Base-by-base conservation (phyloP, 1,284 basidiomycete species). In the Boletus sp. region DNA sequence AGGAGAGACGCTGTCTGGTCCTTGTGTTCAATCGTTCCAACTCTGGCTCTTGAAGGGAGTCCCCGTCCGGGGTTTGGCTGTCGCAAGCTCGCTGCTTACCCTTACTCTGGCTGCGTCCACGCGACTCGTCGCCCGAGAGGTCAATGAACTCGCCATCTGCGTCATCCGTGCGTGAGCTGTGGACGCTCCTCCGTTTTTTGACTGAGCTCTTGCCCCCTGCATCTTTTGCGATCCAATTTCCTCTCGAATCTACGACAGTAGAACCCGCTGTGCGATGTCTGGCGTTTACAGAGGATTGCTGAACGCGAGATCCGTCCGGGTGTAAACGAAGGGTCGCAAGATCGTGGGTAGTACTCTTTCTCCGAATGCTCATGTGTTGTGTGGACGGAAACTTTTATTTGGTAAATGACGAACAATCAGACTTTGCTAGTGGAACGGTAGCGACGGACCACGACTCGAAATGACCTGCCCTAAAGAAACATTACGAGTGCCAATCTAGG, bases 311-410 rank as follows among this genome's bases (percentile, higher is more conserved):
- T 12, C 85, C 85, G 65, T 86, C 80, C 16, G 81, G 80, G 60
- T 84, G 86, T 1, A 88, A 67, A 20, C 84, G 80, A 31, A 88
- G 78, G 51, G 79, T 77, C 0, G 85, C 75, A 36, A 82, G 77
- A 65, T 88, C 86, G 64, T 82, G 83, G 20, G 86, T 78, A 3
- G 83, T 86, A 55, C 74, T 83, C 52, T 71, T 75, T 51, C 84
- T 81, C 48, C 74, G 77, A 47, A 76, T 66, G 51, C 74, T 72
- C 79, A 80, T 83, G 47, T 15, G 37, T 18, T 15, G 29, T 31
- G 29, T 31, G 29, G 29, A 31, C 29, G 9, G 24, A 33, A 48
- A 27, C 12, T 15, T 27, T 48, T 16, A 33, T 35, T 31, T 55
- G 1, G 29, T 33, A 11, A 31, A 11, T 37, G 35, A 29, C 13